Conservation (phyloP, 805 yeast species). For the Helenozyma baotianmanensis region DNA sequence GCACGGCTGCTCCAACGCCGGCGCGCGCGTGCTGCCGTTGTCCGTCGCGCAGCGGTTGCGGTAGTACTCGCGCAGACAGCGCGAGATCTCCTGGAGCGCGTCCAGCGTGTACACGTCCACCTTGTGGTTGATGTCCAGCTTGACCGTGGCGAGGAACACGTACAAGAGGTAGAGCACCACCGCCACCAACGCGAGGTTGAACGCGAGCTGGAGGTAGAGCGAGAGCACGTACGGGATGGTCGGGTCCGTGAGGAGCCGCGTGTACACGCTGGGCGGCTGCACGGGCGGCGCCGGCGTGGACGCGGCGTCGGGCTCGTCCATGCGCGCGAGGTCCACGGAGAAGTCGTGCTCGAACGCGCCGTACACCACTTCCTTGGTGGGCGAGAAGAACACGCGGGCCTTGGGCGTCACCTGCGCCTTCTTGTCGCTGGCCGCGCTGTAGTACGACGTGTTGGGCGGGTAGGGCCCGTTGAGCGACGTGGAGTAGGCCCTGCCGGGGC, state of each 20-base stretch:
- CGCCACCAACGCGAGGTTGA: slow-evolving; percentile 51
- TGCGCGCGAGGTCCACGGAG: background rate
- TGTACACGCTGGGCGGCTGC: background rate
- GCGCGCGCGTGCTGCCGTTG: slow-evolving; percentile 46
- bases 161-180: slow-evolving; percentile 48
- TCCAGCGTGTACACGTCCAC: slow-evolving; percentile 59
- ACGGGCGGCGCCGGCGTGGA: background rate
- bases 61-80: slow-evolving; percentile 65
- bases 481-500: slow-evolving; percentile 1
- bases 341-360: background rate
- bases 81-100: slow-evolving; percentile 56
- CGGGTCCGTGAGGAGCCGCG: slow-evolving; percentile 30
- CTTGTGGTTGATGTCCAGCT: slow-evolving; percentile 66
- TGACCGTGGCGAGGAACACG: slow-evolving; percentile 51
- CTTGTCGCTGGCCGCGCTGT: slow-evolving; percentile 4
- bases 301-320: slow-evolving; percentile 1
- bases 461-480: background rate
- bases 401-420: slow-evolving; percentile 1
- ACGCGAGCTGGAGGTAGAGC: slow-evolving; percentile 57
- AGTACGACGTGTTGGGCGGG: slow-evolving; percentile 6
- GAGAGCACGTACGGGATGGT: slow-evolving; percentile 53
- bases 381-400: slow-evolving; percentile 9
- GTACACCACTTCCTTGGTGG: slow-evolving; percentile 8
- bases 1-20: slow-evolving; percentile 70
- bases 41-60: slow-evolving; percentile 68